Conservation (phyloP, 129 eudicot species). For the Saussurea involucrata region DNA sequence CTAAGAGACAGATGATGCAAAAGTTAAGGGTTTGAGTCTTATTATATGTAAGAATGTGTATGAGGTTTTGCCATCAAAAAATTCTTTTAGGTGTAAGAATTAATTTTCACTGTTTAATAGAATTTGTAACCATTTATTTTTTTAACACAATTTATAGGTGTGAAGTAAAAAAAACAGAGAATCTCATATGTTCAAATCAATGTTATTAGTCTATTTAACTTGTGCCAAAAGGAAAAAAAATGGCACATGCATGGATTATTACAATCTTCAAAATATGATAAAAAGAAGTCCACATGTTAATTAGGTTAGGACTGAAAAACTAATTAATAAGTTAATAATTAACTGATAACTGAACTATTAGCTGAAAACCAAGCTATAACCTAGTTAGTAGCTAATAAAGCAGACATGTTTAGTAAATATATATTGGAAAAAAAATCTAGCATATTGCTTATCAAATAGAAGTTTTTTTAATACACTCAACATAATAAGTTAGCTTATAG, state of each 20-base stretch:
- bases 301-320: not conserved
- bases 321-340: not conserved
- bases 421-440: too few relatives aligned
- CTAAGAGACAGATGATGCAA: not conserved
- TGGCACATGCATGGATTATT: not conserved
- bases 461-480: not conserved
- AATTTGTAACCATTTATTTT: not conserved
- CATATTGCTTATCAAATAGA: not conserved
- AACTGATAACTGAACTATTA: too few relatives aligned
- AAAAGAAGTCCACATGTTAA: not conserved
- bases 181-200: not conserved
- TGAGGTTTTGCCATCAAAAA: not conserved
- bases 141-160: too few relatives aligned
- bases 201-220: too few relatives aligned
- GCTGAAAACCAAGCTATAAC: not conserved
- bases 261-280: too few relatives aligned
- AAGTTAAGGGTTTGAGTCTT: not conserved
- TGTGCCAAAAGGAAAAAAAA: too few relatives aligned
- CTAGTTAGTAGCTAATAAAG: not conserved
- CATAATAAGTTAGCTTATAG: not conserved
- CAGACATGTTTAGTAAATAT: not conserved
- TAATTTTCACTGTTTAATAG: not conserved
- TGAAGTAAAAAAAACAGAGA: too few relatives aligned
- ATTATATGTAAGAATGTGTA: not conserved
- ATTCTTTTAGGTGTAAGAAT: not conserved